Evolutionary conservation across 73 alveolate genomes (phyloP).

Genomic region (Uronychia setigera): DNA sequence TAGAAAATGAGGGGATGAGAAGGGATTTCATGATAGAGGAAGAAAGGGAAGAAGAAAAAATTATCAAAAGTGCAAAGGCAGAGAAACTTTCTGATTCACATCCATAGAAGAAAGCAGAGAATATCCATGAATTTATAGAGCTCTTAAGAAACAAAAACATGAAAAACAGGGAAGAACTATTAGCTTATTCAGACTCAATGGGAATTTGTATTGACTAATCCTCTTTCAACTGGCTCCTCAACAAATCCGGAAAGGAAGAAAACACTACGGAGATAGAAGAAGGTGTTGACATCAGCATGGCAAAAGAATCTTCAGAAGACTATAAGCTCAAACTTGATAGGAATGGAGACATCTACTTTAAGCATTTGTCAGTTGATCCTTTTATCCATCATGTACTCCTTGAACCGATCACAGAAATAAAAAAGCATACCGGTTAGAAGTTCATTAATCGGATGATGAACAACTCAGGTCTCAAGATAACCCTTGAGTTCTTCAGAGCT

Average conservation of each 20-base stretch:
- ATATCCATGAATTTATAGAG: not conserved
- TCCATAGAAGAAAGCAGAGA: not conserved
- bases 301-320: too few relatives aligned
- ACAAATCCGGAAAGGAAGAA: not conserved
- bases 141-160: not conserved
- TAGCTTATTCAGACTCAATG: slow-evolving; percentile 5
- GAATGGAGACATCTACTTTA: slow-evolving; percentile 20
- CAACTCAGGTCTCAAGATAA: slow-evolving; percentile 9
- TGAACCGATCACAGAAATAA: slow-evolving; percentile 17
- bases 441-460: slow-evolving; percentile 19
- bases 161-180: not conserved
- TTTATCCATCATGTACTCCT: slow-evolving; percentile 15
- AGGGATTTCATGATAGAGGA: not conserved
- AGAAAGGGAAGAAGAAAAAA: not conserved
- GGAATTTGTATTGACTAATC: not conserved
- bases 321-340: not conserved
- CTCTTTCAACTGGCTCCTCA: slow-evolving; percentile 3
- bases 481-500: slow-evolving; percentile 24
- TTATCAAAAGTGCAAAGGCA: not conserved
- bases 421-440: slow-evolving; percentile 23
- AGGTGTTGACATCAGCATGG: too few relatives aligned
- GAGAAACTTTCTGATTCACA: not conserved
- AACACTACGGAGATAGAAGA: not conserved
- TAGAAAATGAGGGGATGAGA: not conserved
- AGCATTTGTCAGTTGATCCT: slow-evolving; percentile 19